Percentiles rank a stretch among this genome's conserved stretches.
Conservation (phyloP, 768 basidiomycete genomes). For the Kwoniella botswanensis region DNA sequence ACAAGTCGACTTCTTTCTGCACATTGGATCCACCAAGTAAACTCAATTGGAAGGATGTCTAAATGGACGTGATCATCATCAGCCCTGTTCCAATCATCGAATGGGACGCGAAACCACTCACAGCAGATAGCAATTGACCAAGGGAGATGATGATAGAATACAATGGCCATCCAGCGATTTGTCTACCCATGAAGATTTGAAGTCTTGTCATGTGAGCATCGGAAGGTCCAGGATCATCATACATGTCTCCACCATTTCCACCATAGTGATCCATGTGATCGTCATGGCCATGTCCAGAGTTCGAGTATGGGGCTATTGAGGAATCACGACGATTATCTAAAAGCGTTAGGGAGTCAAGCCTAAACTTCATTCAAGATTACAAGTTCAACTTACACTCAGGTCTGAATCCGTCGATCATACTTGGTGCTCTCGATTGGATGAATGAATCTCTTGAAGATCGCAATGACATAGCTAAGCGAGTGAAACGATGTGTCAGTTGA, state of each 20-base stretch:
- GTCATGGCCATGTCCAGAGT: slow-evolving; percentile 51
- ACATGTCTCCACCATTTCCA: slow-evolving; percentile 46
- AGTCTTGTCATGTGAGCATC: slow-evolving; percentile 78
- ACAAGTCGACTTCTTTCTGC: slow-evolving; percentile 78
- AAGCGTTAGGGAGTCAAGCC: slow-evolving; percentile 27
- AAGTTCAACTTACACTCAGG: slow-evolving; percentile 69
- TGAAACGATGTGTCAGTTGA: background rate
- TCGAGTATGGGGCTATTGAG: slow-evolving; percentile 52
- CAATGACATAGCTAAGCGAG: slow-evolving; percentile 42
- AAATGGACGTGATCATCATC: background rate
- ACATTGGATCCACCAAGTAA: slow-evolving; percentile 84
- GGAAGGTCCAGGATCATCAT: slow-evolving; percentile 56
- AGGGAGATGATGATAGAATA: slow-evolving; percentile 87
- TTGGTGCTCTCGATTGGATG: slow-evolving; percentile 51
- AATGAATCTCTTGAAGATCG: slow-evolving; percentile 56
- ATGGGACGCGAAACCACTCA: slow-evolving; percentile 24
- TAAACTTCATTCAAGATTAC: background rate
- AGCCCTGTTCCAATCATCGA: background rate
- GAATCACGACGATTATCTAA: slow-evolving; percentile 38
- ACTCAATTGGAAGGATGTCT: slow-evolving; percentile 86
- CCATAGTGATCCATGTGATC: slow-evolving; percentile 38
- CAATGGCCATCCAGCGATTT: slow-evolving; percentile 83
- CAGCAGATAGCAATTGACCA: slow-evolving; percentile 67
- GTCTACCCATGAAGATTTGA: slow-evolving; percentile 81
- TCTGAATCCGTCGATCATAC: slow-evolving; percentile 61